Percentiles rank a stretch among this genome's conserved stretches.
These are phyloP conservation scores for Ophiostoma triangulosporum DNA, from an alignment of 2,329 filamentous ascomycete species.

Conservation along the genomic window DNA sequence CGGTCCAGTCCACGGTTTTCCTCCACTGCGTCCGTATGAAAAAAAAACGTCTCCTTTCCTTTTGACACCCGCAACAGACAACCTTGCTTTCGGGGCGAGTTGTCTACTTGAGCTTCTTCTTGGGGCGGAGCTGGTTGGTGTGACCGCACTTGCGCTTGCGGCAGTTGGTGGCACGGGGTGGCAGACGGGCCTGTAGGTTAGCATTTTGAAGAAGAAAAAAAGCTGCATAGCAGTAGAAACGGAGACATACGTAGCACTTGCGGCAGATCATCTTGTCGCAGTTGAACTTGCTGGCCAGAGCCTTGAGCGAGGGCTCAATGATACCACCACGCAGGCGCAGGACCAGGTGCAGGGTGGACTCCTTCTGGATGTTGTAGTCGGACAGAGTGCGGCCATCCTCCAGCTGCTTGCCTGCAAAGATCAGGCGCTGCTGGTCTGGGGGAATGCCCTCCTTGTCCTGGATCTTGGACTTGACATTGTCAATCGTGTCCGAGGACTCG, in stretches of 20 bases:
- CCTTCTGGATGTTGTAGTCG: constrained; percentile 99
- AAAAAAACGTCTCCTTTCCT: background rate
- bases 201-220: constrained; percentile 27
- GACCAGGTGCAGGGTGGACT: constrained; percentile 96
- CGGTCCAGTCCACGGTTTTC: constrained; percentile 3
- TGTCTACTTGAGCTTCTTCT: constrained; percentile 72
- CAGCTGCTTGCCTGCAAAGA: constrained; percentile 98
- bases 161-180: constrained; percentile 99
- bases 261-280: constrained; percentile 98
- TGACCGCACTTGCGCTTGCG: constrained; percentile 99
- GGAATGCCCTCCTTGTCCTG: constrained; percentile 99
- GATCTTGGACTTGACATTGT: constrained; percentile 99
- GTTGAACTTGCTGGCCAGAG: constrained; percentile 98
- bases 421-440: constrained; percentile 94
- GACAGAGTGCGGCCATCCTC: constrained; percentile 94
- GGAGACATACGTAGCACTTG: constrained; percentile 68
- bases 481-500: constrained; percentile 97
- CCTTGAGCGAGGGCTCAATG: constrained; percentile 98
- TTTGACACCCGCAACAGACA: constrained; percentile 3
- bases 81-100: constrained; percentile 13
- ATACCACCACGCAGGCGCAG: constrained; percentile 98
- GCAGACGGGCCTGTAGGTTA: constrained; percentile 51
- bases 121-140: constrained; percentile 99
- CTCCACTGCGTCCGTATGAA: constrained; percentile 1
- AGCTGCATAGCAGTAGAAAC: no score